Conservation (phyloP, 2,329 filamentous ascomycete species). For the Phyllosticta capitalensis region DNA sequence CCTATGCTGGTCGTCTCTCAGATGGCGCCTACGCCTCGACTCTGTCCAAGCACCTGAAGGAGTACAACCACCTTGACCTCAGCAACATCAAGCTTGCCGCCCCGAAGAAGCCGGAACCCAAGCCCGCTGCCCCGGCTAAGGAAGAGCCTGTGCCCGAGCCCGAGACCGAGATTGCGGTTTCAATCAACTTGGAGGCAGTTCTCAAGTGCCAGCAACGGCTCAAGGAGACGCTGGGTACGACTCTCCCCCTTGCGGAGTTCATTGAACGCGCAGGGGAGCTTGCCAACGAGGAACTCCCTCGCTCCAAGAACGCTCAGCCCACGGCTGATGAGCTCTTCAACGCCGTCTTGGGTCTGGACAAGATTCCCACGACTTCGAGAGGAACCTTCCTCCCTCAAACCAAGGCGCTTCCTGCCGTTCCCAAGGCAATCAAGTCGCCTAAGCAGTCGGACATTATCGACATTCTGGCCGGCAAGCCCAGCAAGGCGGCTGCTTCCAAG, state of each 20-base stretch:
- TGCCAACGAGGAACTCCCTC: conserved; percentile 78
- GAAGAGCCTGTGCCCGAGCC: conserved; percentile 37
- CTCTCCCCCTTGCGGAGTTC: conserved; percentile 77
- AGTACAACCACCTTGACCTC: conserved; percentile 77
- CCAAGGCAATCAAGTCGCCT: conserved; percentile 27
- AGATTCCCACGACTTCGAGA: conserved; percentile 43
- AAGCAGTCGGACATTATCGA: conserved; percentile 71
- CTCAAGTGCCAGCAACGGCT: conserved; percentile 73
- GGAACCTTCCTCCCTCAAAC: conserved; percentile 67
- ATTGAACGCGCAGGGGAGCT: conserved; percentile 74
- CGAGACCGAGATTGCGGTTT: conserved; percentile 55
- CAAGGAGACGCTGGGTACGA: conserved; percentile 65
- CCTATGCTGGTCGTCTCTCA: conserved; percentile 68
- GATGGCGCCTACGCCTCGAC: conserved; percentile 59
- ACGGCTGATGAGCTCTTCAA: conserved; percentile 81
- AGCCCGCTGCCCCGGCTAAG: conserved; percentile 26
- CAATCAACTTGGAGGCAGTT: conserved; percentile 70
- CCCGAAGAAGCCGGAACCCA: conserved; percentile 27
- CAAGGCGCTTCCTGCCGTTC: conserved; percentile 25
- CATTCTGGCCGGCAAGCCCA: conserved; percentile 44
- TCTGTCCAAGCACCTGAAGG: conserved; percentile 61
- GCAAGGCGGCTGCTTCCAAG: conserved; percentile 33
- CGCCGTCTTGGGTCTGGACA: conserved; percentile 65
- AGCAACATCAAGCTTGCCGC: conserved; percentile 75
- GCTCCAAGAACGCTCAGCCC: conserved; percentile 52